phyloP scores from a whole-genome alignment of 257 asterid species.

The Eustoma russellianum region DNA sequence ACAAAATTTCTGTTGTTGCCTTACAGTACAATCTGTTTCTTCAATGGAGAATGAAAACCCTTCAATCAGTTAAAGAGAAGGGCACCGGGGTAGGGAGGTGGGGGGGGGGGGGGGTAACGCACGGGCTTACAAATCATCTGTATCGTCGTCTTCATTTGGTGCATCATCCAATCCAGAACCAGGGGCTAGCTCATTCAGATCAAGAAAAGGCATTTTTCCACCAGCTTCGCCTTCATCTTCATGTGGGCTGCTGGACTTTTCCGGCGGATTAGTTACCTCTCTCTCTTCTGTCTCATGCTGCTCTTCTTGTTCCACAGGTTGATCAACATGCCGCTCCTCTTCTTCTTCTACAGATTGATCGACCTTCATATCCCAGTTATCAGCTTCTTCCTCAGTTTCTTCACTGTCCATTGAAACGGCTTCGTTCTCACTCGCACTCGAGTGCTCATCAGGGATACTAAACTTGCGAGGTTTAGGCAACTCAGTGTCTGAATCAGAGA shows the following conservation, averaged over 20 bases:
- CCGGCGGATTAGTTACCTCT: constrained; percentile 23
- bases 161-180: constrained; percentile 80
- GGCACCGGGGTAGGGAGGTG: no score
- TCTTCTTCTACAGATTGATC: constrained; percentile 23
- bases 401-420: constrained; percentile 44
- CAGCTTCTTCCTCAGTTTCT: constrained; percentile 36
- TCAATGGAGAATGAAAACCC: constrained; percentile 20
- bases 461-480: constrained; percentile 42
- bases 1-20: constrained; percentile 20
- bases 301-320: constrained; percentile 1
- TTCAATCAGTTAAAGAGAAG: constrained; percentile 8
- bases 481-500: constrained; percentile 77
- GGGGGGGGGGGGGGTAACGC: constrained; percentile 1
- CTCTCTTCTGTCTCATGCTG: constrained; percentile 27
- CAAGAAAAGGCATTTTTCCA: constrained; percentile 62
- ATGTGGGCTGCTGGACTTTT: constrained; percentile 24
- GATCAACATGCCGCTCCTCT: constrained; percentile 14
- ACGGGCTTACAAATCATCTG: constrained; percentile 30
- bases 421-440: constrained; percentile 34
- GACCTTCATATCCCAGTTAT: constrained; percentile 27
- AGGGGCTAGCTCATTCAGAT: constrained; percentile 86
- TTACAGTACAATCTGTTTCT: constrained; percentile 39
- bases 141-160: constrained; percentile 38
- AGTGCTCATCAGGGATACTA: constrained; percentile 27
- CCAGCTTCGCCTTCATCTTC: constrained; percentile 41